Base-by-base conservation (phyloP, 768 basidiomycete species). In the Phylloporus sp. region DNA sequence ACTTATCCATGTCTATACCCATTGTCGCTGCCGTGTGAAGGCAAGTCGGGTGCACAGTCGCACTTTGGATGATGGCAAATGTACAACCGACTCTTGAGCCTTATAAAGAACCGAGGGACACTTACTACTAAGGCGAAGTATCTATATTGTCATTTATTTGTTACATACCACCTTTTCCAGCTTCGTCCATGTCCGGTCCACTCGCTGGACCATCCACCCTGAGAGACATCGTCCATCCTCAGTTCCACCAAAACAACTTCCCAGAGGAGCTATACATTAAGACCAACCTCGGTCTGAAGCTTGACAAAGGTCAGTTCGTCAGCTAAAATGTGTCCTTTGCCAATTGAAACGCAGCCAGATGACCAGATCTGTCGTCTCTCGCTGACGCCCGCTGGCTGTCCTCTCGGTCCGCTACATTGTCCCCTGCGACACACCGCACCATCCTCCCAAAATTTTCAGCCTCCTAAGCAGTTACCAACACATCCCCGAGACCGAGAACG, bases 161-260 rank as follows among this genome's bases (percentile, higher is more conserved):
- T n/a, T n/a, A n/a, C n/a, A n/a, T n/a, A n/a, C n/a, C n/a, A n/a
- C n/a, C n/a, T n/a, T n/a, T 44, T 18, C 3, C 15, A n/a, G 5
- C 21, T 42, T 27, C n/a, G 9, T 11, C 27, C 48, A 55, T 71
- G 48, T 62, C 72, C 33, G 77, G 72, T 61, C 77, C 79, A 28
- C 72, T 83, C 41, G 72, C 72, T 37, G 80, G 75, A 8, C 80
- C 80, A 15, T 82, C 80, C 35, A 53, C 71, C 15, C 72, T 84
- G 48, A 74, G 71, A 58, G 88, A 90, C 66, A 71, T 90, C 50
- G 75, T 97, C 38, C 69, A 82, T 53, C 93, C 93, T 2, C 92
- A 95, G 60, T 94, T 96, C 62, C 92, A 96, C 67, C 94, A 97
- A 66, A 89, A 92, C 53, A 88, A 89, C 65, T 84, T 96, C 47